Evolutionary conservation across 1,284 basidiomycete species (phyloP), one percentile per base, ranked within the genome.

Genomic region (Laetiporus sulphureus): DNA sequence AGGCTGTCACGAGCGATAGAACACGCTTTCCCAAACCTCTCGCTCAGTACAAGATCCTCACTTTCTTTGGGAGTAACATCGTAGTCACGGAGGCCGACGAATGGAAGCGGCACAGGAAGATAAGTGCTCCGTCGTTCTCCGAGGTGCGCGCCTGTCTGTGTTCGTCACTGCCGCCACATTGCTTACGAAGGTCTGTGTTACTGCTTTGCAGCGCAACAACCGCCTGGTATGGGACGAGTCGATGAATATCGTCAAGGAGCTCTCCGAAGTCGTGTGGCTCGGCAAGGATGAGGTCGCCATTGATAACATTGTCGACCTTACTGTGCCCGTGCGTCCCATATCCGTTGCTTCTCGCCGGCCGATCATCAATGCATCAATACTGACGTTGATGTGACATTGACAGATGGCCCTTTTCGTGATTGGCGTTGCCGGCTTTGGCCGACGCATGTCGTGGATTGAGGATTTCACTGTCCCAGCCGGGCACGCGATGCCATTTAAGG

Each of bases 401-500:
- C 19, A 79, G 75, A 69, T 78, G 34, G 71, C 77, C 0, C 65
- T 80, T 1, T 72, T 74, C 36, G 68, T 78, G 24, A 76, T 80
- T 40, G 66, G 75, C 19, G 65, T 65, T 1, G 76, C 77, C 41
- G 76, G 77, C 66, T 82, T 79, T 51, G 77, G 77, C 2, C 65
- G 67, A 20, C 62, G 57, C 33, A 68, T 77, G 20, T 65, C 68
- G 1, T 79, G 73, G 76, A 60, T 61, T 32, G 71, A 73, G 36
- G 70, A 73, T 27, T 48, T 52, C 3, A 42, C 48, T 4, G 50
- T 67, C 19, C 69, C 73, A 1, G 45, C 58, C 0, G 73, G 73
- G 1, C 73, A 81, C 54, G 49, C 58, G 25, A 64, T 82, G 59
- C 66, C 73, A 3, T 82, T 80, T 64, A 76, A 74, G 53, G 67